Conservation (phyloP, 306 rosid genomes). For the Fragaria vesca region DNA sequence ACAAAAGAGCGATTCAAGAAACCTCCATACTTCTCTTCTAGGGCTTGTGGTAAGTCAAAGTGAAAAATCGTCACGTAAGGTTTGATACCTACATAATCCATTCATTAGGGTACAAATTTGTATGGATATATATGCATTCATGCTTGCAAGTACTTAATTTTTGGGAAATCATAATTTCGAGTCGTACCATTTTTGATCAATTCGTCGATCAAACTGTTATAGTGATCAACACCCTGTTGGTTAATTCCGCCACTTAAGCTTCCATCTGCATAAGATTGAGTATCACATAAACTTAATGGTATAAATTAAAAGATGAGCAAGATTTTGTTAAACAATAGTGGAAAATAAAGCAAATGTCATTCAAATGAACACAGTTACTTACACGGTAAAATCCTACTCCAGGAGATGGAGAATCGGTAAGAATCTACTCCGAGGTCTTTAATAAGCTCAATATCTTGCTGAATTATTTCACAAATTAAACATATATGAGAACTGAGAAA, state of each 20-base stretch:
- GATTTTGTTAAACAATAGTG: too few relatives aligned
- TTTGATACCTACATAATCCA: conserved; percentile 15
- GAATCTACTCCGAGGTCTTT: background rate
- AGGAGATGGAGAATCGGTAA: background rate
- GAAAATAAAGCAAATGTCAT: background rate
- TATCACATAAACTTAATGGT: too few relatives aligned
- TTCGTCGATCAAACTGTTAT: conserved; percentile 26
- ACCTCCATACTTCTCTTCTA: conserved; percentile 29
- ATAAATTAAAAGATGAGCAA: background rate
- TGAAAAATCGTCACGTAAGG: conserved; percentile 24
- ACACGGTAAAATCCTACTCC: conserved; percentile 14
- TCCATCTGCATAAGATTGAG: conserved; percentile 19
- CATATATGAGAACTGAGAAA: background rate
- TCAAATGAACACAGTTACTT: conserved; percentile 12
- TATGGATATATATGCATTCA: too few relatives aligned
- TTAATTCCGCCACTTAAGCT: conserved; percentile 23
- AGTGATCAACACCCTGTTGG: conserved; percentile 25
- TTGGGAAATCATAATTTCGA: background rate
- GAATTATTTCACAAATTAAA: background rate
- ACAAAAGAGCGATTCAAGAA: conserved; percentile 13
- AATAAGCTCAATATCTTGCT: background rate
- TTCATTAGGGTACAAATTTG: background rate
- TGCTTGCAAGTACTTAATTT: background rate
- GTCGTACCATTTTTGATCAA: conserved; percentile 8
- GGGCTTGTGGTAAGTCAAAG: conserved; percentile 26